Percentiles rank a stretch among this genome's conserved stretches.
Conservation (phyloP, 106 monocot genomes). For the Agapanthus africanus region DNA sequence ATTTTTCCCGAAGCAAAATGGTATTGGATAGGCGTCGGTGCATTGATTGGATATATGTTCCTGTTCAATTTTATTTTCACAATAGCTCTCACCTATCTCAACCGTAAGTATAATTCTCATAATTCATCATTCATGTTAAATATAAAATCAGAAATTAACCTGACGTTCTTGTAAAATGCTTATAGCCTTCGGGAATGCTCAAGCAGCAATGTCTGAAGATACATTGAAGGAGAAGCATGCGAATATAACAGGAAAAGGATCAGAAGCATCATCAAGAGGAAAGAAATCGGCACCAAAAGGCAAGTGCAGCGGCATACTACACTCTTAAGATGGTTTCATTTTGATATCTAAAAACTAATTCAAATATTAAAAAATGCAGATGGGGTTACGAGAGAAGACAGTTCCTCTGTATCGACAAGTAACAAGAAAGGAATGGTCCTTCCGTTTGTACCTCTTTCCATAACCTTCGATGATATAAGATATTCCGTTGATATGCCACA, state of each 20-base stretch:
- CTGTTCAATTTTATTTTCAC: conserved; percentile 46
- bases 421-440: conserved; percentile 68
- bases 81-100: conserved; percentile 35
- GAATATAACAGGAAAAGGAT: conserved; percentile 42
- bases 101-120: conserved; percentile 42
- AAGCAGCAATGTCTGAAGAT: conserved; percentile 44
- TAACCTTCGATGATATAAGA: conserved; percentile 56
- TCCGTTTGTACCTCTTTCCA: conserved; percentile 62
- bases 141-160: too few relatives aligned
- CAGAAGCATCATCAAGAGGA: too few relatives aligned
- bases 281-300: too few relatives aligned
- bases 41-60: conserved; percentile 37
- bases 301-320: too few relatives aligned
- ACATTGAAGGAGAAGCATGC: conserved; percentile 41
- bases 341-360: neutral
- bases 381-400: neutral
- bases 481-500: conserved; percentile 83
- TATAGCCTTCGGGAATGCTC: conserved; percentile 46
- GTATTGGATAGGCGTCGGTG: conserved; percentile 67
- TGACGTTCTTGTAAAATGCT: too few relatives aligned
- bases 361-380: neutral
- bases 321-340: too few relatives aligned
- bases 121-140: too few relatives aligned
- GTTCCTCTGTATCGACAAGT: neutral
- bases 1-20: conserved; percentile 59